Base-by-base conservation (phyloP, 2,329 filamentous ascomycete species). In the Pseudogymnoascus sp. region DNA sequence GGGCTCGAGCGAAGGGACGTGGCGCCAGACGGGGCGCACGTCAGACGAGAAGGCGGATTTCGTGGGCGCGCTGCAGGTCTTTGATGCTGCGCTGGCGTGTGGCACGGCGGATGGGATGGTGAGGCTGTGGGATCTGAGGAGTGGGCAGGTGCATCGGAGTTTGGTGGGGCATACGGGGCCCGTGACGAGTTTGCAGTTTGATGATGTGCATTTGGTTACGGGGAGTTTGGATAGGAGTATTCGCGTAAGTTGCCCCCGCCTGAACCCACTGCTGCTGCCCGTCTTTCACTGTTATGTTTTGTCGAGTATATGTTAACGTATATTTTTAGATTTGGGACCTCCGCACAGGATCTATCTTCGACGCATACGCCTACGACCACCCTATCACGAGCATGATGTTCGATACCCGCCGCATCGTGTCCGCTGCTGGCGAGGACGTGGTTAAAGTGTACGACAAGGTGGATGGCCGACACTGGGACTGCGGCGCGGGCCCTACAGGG, bases 401-500 rank as follows among this genome's bases (percentile, higher is more conserved):
- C 74, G 95, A 99, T 76, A 79, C 85, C 13, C 87, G 93, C 62
- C 86, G 93, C 61, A 99, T 99, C 69, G 92, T 95, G 35, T 86
- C 89, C 62, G 93, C 95, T 2, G 92, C 92, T 0, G 90, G 93
- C 44, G 95, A 97, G 76, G 87, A 92, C 71, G 91, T 97, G 23
- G 93, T 95, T 70, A 99, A 99, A 78, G 89, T 99, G 65, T 99
- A 97, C 78, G 95, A 99, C 78, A 97, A 97, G 82, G 88, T 91
- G 2, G 95, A 99, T 74, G 92, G 92, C 42, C 82, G 91, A 66
- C 95, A 97, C 76, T 99, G 95, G 95, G 91, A 96, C 75, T 97
- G 93, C 76, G 95, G 95, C 62, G 87, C 91, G 2, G 93, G 93
- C 36, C 85, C 89, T 59, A 82, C 81, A 2, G 87, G 87, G 65